Conservation (phyloP, 1,139 yeast species). For the Suhomyces bolitotheri region DNA sequence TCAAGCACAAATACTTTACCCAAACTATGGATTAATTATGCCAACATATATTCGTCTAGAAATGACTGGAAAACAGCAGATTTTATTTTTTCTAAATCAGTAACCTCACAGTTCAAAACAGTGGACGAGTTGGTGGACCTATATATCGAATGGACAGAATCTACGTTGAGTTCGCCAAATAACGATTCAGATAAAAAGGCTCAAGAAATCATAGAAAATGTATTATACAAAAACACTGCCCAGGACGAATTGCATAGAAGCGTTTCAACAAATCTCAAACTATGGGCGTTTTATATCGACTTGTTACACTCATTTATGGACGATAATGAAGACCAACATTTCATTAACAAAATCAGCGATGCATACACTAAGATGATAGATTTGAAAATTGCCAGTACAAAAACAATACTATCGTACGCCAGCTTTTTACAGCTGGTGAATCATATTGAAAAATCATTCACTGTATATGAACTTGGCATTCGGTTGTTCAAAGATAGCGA, state of each 20-base stretch:
- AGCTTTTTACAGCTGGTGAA: conserved; percentile 54
- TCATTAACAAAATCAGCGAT: conserved; percentile 22
- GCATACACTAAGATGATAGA: conserved; percentile 64
- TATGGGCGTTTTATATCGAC: conserved; percentile 80
- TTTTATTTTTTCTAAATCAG: conserved; percentile 62
- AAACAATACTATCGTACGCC: conserved; percentile 66
- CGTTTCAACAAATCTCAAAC: conserved; percentile 58
- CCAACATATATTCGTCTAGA: conserved; percentile 58
- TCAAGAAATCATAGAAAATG: conserved; percentile 50
- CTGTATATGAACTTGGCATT: conserved; percentile 68
- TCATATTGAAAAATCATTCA: conserved; percentile 54
- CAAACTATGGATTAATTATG: conserved; percentile 69
- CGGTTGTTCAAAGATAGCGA: conserved; percentile 58
- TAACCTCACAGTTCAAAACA: conserved; percentile 66
- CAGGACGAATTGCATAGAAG: conserved; percentile 41
- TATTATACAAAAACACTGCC: conserved; percentile 30
- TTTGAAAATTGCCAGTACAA: conserved; percentile 69
- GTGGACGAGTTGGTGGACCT: conserved; percentile 66
- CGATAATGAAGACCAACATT: conserved; percentile 15
- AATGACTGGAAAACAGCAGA: conserved; percentile 63
- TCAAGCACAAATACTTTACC: conserved; percentile 40
- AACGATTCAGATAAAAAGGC: conserved; percentile 55
- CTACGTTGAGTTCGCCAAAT: conserved; percentile 38
- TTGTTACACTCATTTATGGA: conserved; percentile 64
- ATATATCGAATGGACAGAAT: conserved; percentile 74